Evolutionary conservation across 2,329 filamentous ascomycete species (phyloP).

Genomic region (Phialocephala subalpina): DNA sequence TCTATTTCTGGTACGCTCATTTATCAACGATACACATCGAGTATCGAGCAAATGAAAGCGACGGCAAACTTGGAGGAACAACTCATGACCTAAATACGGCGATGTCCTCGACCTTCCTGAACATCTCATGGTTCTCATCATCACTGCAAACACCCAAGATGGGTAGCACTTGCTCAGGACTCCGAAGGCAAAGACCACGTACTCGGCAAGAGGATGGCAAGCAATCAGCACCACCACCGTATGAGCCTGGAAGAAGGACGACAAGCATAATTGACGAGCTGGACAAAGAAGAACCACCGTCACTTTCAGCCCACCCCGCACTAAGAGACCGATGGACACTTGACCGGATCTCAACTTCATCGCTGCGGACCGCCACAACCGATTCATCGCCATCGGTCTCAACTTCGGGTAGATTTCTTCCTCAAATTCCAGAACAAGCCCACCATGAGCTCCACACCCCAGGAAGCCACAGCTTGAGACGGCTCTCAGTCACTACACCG

Average conservation of each 20-base stretch:
- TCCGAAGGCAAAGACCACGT: background rate
- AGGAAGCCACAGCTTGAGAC: background rate
- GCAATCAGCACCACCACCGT: conserved; percentile 1
- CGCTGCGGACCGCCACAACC: background rate
- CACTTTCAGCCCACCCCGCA: conserved; percentile 10
- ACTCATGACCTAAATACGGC: background rate
- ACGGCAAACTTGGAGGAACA: background rate
- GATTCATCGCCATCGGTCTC: background rate
- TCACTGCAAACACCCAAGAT: conserved; percentile 2
- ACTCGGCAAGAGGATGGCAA: background rate
- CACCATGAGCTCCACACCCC: background rate
- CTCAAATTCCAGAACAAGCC: background rate
- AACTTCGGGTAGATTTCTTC: background rate
- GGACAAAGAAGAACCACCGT: conserved; percentile 13
- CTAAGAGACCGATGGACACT: background rate
- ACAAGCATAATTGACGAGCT: background rate
- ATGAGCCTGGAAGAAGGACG: background rate
- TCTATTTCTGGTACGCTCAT: background rate
- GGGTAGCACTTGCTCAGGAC: conserved; percentile 10
- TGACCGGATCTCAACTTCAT: background rate
- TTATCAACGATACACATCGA: conserved; percentile 5
- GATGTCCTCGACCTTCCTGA: background rate
- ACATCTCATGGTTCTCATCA: background rate
- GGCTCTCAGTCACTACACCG: background rate
- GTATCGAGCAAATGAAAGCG: conserved; percentile 7